phyloP scores from a whole-genome alignment of 2,329 filamentous ascomycete species.

The Fusarium cicatricum region DNA sequence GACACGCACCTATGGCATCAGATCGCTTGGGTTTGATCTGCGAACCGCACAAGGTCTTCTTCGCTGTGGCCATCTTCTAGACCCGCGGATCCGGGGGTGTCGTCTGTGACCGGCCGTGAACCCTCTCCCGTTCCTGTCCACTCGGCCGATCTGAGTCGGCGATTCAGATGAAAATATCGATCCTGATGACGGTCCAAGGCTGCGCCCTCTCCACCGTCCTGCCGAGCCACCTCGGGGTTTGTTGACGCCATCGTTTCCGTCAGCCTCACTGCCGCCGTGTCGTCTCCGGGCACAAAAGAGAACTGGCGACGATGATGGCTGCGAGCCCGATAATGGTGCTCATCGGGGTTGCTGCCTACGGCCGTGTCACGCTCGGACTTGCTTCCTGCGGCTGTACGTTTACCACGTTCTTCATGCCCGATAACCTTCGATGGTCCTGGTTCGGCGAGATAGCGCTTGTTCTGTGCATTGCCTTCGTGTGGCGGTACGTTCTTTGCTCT shows the following conservation, averaged over 20 bases:
- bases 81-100: slow-evolving; percentile 1
- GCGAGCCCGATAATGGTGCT: background rate
- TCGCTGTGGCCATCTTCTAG: background rate
- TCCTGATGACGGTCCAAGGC: background rate
- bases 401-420: background rate
- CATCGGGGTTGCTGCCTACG: background rate
- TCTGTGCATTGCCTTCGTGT: slow-evolving; percentile 9
- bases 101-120: slow-evolving; percentile 7
- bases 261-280: slow-evolving; percentile 20
- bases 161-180: slow-evolving; percentile 1
- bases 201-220: background rate
- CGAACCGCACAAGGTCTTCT: background rate
- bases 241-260: background rate
- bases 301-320: slow-evolving; percentile 38
- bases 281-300: slow-evolving; percentile 42
- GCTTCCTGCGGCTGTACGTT: background rate
- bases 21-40: background rate
- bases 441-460: slow-evolving; percentile 9
- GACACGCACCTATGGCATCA: background rate
- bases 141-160: slow-evolving; percentile 28
- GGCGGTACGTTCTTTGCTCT: slow-evolving; percentile 2
- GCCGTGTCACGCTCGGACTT: background rate
- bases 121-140: slow-evolving; percentile 12
- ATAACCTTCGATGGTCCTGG: background rate
- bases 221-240: background rate